phyloP scores from a whole-genome alignment of 2,329 filamentous ascomycete genomes.

The Clathrospora elynae region DNA sequence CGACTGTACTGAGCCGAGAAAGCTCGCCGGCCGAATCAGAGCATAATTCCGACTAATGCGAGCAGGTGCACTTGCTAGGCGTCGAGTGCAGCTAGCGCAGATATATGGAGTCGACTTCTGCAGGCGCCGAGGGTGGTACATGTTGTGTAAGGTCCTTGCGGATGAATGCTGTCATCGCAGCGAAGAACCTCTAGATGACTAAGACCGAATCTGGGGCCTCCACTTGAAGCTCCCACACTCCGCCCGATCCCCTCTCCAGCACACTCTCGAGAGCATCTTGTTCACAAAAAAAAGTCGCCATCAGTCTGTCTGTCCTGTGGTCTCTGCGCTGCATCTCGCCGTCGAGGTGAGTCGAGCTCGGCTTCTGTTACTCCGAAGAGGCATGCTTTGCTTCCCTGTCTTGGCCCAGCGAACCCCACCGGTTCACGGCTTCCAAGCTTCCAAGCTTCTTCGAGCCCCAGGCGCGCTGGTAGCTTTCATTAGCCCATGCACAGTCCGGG shows the following conservation, averaged over 20 bases:
- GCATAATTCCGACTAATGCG: slow-evolving; percentile 1
- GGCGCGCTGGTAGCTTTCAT: slow-evolving; percentile 10
- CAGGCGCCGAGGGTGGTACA: slow-evolving; percentile 27
- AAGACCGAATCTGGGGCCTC: too few relatives aligned
- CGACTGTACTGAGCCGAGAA: slow-evolving; percentile 7
- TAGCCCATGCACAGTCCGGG: slow-evolving; percentile 16
- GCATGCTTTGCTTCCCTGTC: slow-evolving; percentile 5
- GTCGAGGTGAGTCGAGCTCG: too few relatives aligned
- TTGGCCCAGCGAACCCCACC: slow-evolving; percentile 16
- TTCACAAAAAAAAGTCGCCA: too few relatives aligned
- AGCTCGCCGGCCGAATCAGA: slow-evolving; percentile 6
- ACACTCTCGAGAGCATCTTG: background rate
- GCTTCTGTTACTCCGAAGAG: too few relatives aligned
- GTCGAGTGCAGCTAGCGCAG: slow-evolving; percentile 38
- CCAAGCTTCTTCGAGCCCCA: slow-evolving; percentile 7
- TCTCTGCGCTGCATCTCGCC: too few relatives aligned
- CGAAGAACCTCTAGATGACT: slow-evolving; percentile 21
- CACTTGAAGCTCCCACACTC: background rate
- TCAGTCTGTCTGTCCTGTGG: too few relatives aligned
- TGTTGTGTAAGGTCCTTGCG: slow-evolving; percentile 24
- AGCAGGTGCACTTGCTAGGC: slow-evolving; percentile 10
- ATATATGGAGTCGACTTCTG: slow-evolving; percentile 23
- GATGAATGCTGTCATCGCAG: slow-evolving; percentile 12
- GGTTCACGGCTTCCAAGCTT: slow-evolving; percentile 14
- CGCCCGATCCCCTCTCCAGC: too few relatives aligned